A percentile compares a stretch with the other conserved stretches of the same genome.
Conservation (phyloP, 2,329 filamentous ascomycete species). For the Ascochyta fabae region DNA sequence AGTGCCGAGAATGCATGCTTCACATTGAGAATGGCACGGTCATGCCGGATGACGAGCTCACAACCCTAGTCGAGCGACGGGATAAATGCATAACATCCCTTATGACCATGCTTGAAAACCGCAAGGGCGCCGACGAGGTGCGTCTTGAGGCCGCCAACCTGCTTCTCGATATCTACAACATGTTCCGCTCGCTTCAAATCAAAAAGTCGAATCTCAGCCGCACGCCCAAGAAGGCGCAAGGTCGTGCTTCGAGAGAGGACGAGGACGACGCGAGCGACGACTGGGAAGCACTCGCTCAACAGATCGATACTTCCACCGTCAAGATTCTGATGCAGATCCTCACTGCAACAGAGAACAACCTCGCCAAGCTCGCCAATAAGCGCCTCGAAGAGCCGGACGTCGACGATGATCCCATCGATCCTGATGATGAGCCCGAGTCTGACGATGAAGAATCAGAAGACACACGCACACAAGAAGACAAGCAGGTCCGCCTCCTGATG, state of each 20-base stretch:
- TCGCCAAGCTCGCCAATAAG: slow-evolving; percentile 44
- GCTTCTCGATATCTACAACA: slow-evolving; percentile 80
- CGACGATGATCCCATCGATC: slow-evolving; percentile 75
- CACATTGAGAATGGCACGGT: slow-evolving; percentile 47
- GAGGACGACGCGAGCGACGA: slow-evolving; percentile 52
- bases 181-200: slow-evolving; percentile 76
- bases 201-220: slow-evolving; percentile 40
- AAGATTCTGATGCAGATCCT: slow-evolving; percentile 77
- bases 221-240: slow-evolving; percentile 41
- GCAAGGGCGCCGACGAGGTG: slow-evolving; percentile 75
- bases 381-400: slow-evolving; percentile 58
- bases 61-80: slow-evolving; percentile 60
- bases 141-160: slow-evolving; percentile 76
- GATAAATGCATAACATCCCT: slow-evolving; percentile 60
- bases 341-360: slow-evolving; percentile 75
- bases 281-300: slow-evolving; percentile 67
- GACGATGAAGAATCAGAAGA: slow-evolving; percentile 61
- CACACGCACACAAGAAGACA: slow-evolving; percentile 54
- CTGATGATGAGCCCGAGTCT: slow-evolving; percentile 67
- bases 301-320: slow-evolving; percentile 69
- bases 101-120: slow-evolving; percentile 56
- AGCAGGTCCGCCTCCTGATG: slow-evolving; percentile 70
- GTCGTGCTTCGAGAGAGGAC: slow-evolving; percentile 14
- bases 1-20: slow-evolving; percentile 63
- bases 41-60: slow-evolving; percentile 65